Base-by-base conservation (phyloP, 73 alveolate genomes). In the Symbiodinium natans region DNA sequence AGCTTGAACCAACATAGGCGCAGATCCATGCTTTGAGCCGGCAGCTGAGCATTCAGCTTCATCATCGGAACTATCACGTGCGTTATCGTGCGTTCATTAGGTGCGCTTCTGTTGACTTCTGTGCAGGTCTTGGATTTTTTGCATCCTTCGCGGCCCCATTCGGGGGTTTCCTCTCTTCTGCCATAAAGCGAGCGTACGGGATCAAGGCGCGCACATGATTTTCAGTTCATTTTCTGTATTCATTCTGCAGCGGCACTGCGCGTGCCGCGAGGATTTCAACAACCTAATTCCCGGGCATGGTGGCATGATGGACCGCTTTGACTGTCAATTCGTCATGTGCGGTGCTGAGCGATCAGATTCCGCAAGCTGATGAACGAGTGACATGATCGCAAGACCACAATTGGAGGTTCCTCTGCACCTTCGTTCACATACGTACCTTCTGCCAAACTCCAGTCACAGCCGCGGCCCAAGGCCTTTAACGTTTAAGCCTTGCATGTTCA, bases 291-390 rank as follows among this genome's bases (percentile, higher is more conserved):
- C 97, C 3, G 97, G 97, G 39, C 97, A 90, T n/a, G 97, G 97
- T n/a, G 97, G 97, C 54, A 90, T 90, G 97, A 90, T 90, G 97
- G 97, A 90, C 88, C 97, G 97, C 48, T 90, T 90, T 31, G 97
- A 90, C 29, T 90, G 97, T 38, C 97, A 90, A 83, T n/a, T 52
- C 43, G 36, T 56, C 38, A 42, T 63, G 40, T 10, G 5, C 29
- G 56, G 31, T 15, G 5, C 38, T 33, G n/a, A 42, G 92, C 19
- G 9, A 77, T 83, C 59, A 38, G 13, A 21, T 74, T 6, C 0
- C 40, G 9, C 19, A 11, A 33, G 31, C 1, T 29, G 0, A 2
- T 25, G 36, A 25, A 13, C 15, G 38, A 2, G 80, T 25, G 8
- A 6, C 13, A 9, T 13, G 13, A 9, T 46, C 13, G 59, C 59